A percentile compares a stretch with the other conserved stretches of the same genome.
phyloP scores from a whole-genome alignment of 2,329 filamentous ascomycete species.

The Cytospora leucostoma region DNA sequence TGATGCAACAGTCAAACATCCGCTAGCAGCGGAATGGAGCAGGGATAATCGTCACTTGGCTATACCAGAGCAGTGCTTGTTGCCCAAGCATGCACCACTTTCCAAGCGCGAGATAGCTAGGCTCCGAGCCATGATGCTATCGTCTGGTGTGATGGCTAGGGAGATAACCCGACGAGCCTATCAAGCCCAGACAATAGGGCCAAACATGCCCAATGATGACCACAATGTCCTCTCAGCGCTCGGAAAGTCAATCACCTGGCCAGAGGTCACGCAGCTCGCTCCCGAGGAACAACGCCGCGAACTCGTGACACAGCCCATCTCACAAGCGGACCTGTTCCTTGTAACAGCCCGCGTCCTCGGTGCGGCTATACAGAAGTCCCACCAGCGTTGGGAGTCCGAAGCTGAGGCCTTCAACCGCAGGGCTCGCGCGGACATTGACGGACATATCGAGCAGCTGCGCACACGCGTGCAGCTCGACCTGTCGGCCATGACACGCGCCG shows the following conservation, averaged over 20 bases:
- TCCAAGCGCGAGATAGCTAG: conserved; percentile 77
- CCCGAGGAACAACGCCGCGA: conserved; percentile 38
- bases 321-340: conserved; percentile 50
- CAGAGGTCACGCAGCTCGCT: conserved; percentile 46
- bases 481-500: conserved; percentile 62
- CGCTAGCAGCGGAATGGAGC: conserved; percentile 28
- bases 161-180: conserved; percentile 72
- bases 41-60: conserved; percentile 49
- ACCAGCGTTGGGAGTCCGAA: conserved; percentile 58
- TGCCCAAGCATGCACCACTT: conserved; percentile 45
- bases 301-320: conserved; percentile 38
- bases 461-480: conserved; percentile 54
- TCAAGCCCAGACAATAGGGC: conserved; percentile 43
- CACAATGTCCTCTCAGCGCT: conserved; percentile 31
- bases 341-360: conserved; percentile 55
- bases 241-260: conserved; percentile 41
- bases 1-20: conserved; percentile 25
- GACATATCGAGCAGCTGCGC: conserved; percentile 52
- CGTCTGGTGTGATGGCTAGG: conserved; percentile 85
- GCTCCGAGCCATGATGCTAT: conserved; percentile 74
- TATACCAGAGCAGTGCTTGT: conserved; percentile 47
- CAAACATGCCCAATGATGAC: conserved; percentile 31
- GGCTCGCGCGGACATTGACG: conserved; percentile 56
- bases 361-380: conserved; percentile 48
- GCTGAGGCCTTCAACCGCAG: conserved; percentile 60